A percentile compares a stretch with the other conserved stretches of the same genome.
Evolutionary conservation across 169 alveolate genomes (phyloP).

Genomic region (Babesia ovata): DNA sequence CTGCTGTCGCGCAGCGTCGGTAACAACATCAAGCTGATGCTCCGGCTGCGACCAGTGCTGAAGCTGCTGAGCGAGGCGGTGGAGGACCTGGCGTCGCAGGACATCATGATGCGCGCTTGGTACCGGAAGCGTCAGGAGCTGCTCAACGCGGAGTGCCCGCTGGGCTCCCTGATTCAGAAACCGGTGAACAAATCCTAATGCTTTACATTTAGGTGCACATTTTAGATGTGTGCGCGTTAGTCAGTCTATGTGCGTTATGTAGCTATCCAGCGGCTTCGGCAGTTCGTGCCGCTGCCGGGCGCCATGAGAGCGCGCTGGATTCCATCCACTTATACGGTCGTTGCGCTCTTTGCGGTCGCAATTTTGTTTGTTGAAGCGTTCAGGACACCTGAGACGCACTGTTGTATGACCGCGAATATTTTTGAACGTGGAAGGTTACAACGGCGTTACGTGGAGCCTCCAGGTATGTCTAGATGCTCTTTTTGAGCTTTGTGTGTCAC

Average conservation of each 20-base stretch:
- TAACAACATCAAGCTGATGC: conserved; percentile 36
- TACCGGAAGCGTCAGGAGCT: conserved; percentile 72
- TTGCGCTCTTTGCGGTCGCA: background rate
- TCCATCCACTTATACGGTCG: background rate
- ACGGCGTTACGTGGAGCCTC: background rate
- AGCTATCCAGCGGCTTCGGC: background rate
- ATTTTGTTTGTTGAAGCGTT: background rate
- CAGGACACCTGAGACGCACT: background rate
- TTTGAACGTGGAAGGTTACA: background rate
- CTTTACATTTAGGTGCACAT: background rate
- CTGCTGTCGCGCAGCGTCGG: conserved; percentile 51
- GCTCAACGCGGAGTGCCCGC: conserved; percentile 70
- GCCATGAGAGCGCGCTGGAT: conserved; percentile 7
- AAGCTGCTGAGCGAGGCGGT: conserved; percentile 23
- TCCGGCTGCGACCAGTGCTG: conserved; percentile 37
- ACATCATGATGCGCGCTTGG: conserved; percentile 68
- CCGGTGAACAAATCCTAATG: background rate
- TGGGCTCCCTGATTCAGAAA: conserved; percentile 11
- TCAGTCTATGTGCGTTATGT: background rate
- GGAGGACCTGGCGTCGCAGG: conserved; percentile 57
- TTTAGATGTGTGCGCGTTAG: background rate
- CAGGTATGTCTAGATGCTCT: background rate
- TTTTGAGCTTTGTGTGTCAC: background rate
- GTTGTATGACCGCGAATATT: background rate
- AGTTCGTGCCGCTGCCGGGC: background rate